Evolutionary conservation across 2,329 filamentous ascomycete species (phyloP).

Genomic region (Pseudogymnoascus sp.): DNA sequence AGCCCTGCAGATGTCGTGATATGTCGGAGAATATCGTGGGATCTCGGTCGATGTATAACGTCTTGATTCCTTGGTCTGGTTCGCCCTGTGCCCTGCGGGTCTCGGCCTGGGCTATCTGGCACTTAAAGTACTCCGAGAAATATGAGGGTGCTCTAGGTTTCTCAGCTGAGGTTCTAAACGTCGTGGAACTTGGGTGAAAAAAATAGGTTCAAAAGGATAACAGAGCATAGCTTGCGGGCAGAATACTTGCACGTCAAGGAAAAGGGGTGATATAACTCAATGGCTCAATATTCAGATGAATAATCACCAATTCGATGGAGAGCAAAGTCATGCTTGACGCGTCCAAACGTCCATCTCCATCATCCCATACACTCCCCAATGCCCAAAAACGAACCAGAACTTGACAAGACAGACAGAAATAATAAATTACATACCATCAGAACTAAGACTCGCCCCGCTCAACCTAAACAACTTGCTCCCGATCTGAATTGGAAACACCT

Average conservation of each 20-base stretch:
- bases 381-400: neutral
- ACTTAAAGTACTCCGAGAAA: constrained; percentile 88
- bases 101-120: constrained; percentile 61
- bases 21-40: constrained; percentile 85
- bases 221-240: neutral
- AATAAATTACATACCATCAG: constrained; percentile 50
- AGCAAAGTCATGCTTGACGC: neutral
- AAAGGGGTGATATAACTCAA: neutral
- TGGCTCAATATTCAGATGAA: neutral
- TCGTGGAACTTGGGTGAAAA: neutral
- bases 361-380: neutral
- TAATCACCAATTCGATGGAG: neutral
- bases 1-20: constrained; percentile 81
- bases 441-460: constrained; percentile 61
- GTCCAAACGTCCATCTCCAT: neutral
- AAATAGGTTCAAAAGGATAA: neutral
- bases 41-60: constrained; percentile 91
- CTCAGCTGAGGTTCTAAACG: constrained; percentile 31
- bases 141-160: constrained; percentile 76
- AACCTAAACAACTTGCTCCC: constrained; percentile 60
- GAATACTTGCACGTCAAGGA: neutral
- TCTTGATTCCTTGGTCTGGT: constrained; percentile 46
- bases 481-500: constrained; percentile 60
- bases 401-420: neutral
- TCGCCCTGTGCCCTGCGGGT: constrained; percentile 41